Evolutionary conservation across 2,329 filamentous ascomycete species (phyloP).

Genomic region (Beauveria pseudobassiana): DNA sequence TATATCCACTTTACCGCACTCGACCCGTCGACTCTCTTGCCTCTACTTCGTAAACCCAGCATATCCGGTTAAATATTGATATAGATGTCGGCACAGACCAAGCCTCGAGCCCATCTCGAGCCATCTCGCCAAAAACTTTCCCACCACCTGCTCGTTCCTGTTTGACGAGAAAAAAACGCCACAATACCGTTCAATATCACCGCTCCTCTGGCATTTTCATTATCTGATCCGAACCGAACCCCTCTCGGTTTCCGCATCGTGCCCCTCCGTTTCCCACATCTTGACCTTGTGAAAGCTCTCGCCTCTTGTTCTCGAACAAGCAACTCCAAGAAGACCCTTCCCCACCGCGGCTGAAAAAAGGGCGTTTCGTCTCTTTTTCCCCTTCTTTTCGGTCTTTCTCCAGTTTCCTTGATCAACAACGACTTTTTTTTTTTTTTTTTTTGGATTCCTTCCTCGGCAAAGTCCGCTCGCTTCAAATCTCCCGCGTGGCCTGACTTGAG

Average conservation of each 20-base stretch:
- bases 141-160: background rate
- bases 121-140: too few species aligned
- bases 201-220: background rate
- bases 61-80: too few species aligned
- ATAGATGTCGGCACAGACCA: too few species aligned
- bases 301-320: background rate
- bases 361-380: too few species aligned
- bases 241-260: conserved; percentile 1
- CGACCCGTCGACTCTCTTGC: too few species aligned
- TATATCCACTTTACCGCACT: too few species aligned
- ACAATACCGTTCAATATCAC: background rate
- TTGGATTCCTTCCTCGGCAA: background rate
- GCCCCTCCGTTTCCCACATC: too few species aligned
- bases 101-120: too few species aligned
- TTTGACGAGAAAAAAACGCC: background rate
- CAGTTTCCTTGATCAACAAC: background rate
- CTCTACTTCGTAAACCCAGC: too few species aligned
- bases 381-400: background rate
- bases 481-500: background rate
- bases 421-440: background rate
- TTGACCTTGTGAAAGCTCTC: too few species aligned
- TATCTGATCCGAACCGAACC: conserved; percentile 9
- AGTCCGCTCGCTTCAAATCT: background rate
- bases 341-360: background rate
- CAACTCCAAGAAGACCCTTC: background rate